Percentiles rank a stretch among this genome's conserved stretches.
phyloP scores from a whole-genome alignment of 2,329 filamentous ascomycete genomes.

The Phaeosphaeria sp. region DNA sequence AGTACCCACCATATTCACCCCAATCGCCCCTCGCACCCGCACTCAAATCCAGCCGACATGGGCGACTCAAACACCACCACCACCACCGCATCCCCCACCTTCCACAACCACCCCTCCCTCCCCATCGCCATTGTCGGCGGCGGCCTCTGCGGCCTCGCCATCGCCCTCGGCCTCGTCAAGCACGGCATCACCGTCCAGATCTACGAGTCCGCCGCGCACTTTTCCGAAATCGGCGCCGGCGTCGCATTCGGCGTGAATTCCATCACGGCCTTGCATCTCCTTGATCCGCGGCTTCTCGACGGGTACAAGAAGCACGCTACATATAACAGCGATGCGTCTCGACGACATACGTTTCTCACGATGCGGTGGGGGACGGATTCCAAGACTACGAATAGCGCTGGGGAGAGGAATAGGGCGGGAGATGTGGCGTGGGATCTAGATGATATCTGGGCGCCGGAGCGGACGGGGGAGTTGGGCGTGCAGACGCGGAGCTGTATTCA shows the following conservation, averaged over 20 bases:
- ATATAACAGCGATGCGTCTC: slow-evolving; percentile 23
- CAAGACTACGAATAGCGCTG: slow-evolving; percentile 12
- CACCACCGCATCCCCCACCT: neutral
- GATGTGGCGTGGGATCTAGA: slow-evolving; percentile 24
- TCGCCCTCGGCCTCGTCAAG: slow-evolving; percentile 36
- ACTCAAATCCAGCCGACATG: neutral
- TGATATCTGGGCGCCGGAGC: slow-evolving; percentile 12
- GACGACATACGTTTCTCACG: slow-evolving; percentile 19
- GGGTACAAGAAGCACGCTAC: slow-evolving; percentile 36
- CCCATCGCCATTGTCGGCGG: slow-evolving; percentile 31
- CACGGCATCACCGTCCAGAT: slow-evolving; percentile 31
- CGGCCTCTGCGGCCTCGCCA: slow-evolving; percentile 36
- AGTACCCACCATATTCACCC: too few species aligned
- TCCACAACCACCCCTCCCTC: neutral
- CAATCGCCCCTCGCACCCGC: neutral
- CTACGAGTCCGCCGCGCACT: slow-evolving; percentile 33
- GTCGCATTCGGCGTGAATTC: slow-evolving; percentile 38
- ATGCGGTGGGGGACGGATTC: slow-evolving; percentile 18
- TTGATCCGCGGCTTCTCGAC: slow-evolving; percentile 26
- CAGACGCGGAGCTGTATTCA: slow-evolving; percentile 29
- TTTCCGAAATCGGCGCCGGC: slow-evolving; percentile 38
- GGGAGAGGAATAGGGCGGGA: slow-evolving; percentile 17
- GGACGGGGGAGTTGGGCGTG: slow-evolving; percentile 10
- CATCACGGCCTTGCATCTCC: slow-evolving; percentile 27
- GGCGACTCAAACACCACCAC: neutral